phyloP scores from a whole-genome alignment of 257 asterid species.

The Przewalskia tangutica region DNA sequence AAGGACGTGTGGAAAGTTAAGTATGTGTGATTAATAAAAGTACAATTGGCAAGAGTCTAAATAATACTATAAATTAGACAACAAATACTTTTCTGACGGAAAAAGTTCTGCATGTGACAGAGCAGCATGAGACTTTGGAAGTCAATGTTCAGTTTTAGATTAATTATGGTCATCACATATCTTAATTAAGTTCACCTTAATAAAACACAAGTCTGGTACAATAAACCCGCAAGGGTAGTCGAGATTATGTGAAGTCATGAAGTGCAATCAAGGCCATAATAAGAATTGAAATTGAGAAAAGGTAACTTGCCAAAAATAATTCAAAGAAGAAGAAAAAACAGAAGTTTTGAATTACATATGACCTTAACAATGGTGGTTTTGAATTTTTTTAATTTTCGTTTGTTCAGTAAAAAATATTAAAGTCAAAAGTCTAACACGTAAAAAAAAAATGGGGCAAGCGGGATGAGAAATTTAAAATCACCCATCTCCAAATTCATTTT shows the following conservation, averaged over 20 bases:
- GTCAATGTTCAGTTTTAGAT: background rate
- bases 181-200: background rate
- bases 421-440: no score
- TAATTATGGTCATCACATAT: background rate
- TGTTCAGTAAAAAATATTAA: no score
- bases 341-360: background rate
- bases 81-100: background rate
- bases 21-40: background rate
- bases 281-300: background rate
- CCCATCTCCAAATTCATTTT: no score
- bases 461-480: no score
- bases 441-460: no score
- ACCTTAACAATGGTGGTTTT: no score
- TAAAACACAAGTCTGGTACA: background rate
- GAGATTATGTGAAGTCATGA: no score
- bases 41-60: background rate
- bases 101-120: slow-evolving; percentile 1
- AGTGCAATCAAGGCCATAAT: no score
- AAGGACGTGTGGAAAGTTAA: background rate
- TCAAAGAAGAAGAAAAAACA: no score
- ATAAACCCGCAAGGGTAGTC: no score
- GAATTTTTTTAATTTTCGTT: no score
- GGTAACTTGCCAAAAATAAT: background rate
- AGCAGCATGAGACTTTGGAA: background rate
- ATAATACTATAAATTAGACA: background rate